These are phyloP conservation scores for Solanum bulbocastanum DNA, from an alignment of 257 asterid species.

Conservation along the genomic window DNA sequence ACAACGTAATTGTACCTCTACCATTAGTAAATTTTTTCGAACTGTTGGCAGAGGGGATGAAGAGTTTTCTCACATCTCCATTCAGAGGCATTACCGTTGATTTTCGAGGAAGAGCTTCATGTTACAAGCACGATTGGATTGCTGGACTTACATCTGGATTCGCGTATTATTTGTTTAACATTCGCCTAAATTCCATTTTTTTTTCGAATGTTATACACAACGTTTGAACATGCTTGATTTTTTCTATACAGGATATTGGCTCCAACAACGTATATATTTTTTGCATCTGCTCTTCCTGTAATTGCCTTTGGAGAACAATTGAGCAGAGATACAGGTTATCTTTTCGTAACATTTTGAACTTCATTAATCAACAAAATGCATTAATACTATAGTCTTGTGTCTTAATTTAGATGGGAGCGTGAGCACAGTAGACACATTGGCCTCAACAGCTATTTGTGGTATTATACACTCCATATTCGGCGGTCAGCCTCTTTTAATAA, in stretches of 20 bases:
- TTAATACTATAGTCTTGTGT: background rate
- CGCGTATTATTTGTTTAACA: constrained; percentile 5
- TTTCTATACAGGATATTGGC: constrained; percentile 34
- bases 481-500: constrained; percentile 44
- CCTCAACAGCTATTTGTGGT: constrained; percentile 59
- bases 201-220: background rate
- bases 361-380: background rate
- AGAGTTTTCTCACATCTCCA: constrained; percentile 4
- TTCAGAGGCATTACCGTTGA: constrained; percentile 33
- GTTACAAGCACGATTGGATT: constrained; percentile 48
- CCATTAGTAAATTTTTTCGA: background rate
- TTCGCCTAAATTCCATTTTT: background rate
- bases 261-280: constrained; percentile 48
- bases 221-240: background rate
- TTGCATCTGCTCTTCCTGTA: constrained; percentile 63
- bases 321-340: constrained; percentile 41
- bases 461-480: constrained; percentile 47
- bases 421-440: constrained; percentile 39
- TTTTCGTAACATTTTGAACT: background rate
- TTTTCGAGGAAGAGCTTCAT: constrained; percentile 25
- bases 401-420: constrained; percentile 38
- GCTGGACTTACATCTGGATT: constrained; percentile 27
- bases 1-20: background rate
- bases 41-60: background rate
- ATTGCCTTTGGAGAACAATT: constrained; percentile 61